A percentile compares a stretch with the other conserved stretches of the same genome.
Conservation (phyloP, 805 yeast species). For the Candida pini region DNA sequence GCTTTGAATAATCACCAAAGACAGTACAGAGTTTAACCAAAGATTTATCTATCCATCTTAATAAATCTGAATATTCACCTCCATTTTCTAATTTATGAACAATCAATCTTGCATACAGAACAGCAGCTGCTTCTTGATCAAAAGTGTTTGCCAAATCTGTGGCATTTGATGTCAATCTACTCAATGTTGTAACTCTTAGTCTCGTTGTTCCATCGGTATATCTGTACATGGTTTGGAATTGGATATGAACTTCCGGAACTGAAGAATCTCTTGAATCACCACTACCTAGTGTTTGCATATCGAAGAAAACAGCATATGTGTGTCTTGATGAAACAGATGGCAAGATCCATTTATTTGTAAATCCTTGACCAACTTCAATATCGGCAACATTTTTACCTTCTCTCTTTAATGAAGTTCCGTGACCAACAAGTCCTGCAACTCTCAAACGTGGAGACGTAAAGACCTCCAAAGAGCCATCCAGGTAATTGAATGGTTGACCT, state of each 20-base stretch:
- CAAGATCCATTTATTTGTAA: constrained; percentile 83
- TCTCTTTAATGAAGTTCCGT: constrained; percentile 69
- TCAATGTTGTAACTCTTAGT: constrained; percentile 83
- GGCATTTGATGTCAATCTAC: constrained; percentile 44
- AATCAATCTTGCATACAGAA: constrained; percentile 84
- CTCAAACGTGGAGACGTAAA: constrained; percentile 84
- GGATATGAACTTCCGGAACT: constrained; percentile 40
- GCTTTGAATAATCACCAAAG: constrained; percentile 89
- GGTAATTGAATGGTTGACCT: constrained; percentile 83
- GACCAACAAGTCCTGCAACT: constrained; percentile 90
- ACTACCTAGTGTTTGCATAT: constrained; percentile 52
- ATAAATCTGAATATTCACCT: constrained; percentile 64
- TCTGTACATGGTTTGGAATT: constrained; percentile 88
- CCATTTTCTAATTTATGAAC: constrained; percentile 87
- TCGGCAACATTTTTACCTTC: constrained; percentile 79
- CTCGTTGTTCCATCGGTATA: constrained; percentile 92
- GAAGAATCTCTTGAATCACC: constrained; percentile 35
- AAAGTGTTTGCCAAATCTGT: constrained; percentile 59
- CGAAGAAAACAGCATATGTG: constrained; percentile 86
- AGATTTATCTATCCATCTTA: constrained; percentile 92
- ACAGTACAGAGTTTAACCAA: constrained; percentile 85
- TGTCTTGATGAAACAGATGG: constrained; percentile 82
- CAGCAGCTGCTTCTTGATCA: constrained; percentile 98
- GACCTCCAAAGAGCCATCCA: constrained; percentile 83
- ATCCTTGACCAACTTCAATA: constrained; percentile 90